Percentiles rank a stretch among this genome's conserved stretches.
Conservation (phyloP, 2,329 filamentous ascomycete species). For the Colletotrichum sp. region DNA sequence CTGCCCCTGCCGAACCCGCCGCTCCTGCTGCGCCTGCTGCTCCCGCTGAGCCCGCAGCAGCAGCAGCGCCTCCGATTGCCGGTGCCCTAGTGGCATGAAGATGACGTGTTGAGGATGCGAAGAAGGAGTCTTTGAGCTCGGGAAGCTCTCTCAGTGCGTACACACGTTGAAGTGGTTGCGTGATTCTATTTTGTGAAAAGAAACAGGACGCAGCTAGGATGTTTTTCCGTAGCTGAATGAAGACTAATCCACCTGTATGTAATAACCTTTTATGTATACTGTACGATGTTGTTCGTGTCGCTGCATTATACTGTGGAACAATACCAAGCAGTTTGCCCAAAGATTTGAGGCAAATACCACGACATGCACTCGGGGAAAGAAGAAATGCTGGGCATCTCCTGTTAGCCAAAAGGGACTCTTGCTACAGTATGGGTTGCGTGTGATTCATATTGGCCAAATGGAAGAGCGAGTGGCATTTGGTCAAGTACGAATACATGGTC, state of each 20-base stretch:
- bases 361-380: no score
- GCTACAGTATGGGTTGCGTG: no score
- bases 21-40: neutral
- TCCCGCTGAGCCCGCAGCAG: neutral
- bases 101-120: neutral
- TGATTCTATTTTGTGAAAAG: neutral
- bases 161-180: neutral
- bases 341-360: neutral
- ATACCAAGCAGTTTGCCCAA: neutral
- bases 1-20: neutral
- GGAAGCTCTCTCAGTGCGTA: neutral
- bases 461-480: no score
- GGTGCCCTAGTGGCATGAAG: neutral
- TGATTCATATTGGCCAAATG: no score
- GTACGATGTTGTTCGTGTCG: neutral
- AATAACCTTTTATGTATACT: neutral
- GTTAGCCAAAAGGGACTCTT: no score
- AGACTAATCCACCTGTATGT: slow-evolving; percentile 1
- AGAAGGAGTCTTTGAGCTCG: neutral
- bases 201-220: neutral
- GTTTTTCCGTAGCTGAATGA: neutral
- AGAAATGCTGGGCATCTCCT: no score
- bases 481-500: no score
- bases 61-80: neutral
- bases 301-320: neutral